Base-by-base conservation (phyloP, 192 early-diverging fungal genomes). In the Polychytrium aggregatum region DNA sequence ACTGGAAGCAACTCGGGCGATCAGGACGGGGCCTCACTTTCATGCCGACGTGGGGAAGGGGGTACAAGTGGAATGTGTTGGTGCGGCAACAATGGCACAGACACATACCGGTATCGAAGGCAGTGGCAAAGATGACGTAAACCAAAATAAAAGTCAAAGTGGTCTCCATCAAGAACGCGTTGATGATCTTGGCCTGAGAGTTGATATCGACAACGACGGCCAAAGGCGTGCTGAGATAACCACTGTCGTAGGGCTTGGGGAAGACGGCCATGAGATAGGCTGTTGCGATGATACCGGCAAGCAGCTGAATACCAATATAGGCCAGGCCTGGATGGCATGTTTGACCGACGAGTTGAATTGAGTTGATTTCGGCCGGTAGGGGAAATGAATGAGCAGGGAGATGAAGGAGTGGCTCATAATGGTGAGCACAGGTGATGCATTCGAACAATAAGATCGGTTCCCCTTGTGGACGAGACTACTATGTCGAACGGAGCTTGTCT, bases 111-210 rank as follows among this genome's bases (percentile, higher is more conserved):
- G 77, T 79, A 47, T 79, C 77, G 50, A 79, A 77, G 21, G 77
- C 77, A 14, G 73, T 76, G 7, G 77, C 77, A 45, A 79, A 79
- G 48, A 79, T 77, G 22, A 77, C 73, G 51, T 79, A 79, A 27
- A 77, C 77, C 26, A 79, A 52, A 25, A 79, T 71, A 50, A 77
- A 77, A 27, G 77, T 74, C 47, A 79, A 42, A 11, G 57, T 57
- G 3, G 74, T 17, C 46, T 79, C 77, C 77, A 79, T 79, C 24
- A 62, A 72, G 51, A 79, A 77, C 5, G 73, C 77, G 28, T 70
- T 52, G n/a, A 46, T 60, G 33, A 71, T 13, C 14, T 63, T 49
- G 8, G 70, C 57, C 3, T 44, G 31, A 7, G 48, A 16, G 43
- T 65, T 41, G 35, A 77, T 37, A 24, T 57, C 55, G 44, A 75